Evolutionary conservation across 352 stramenopile species (phyloP).

Genomic region (Pythium phragmiticola): DNA sequence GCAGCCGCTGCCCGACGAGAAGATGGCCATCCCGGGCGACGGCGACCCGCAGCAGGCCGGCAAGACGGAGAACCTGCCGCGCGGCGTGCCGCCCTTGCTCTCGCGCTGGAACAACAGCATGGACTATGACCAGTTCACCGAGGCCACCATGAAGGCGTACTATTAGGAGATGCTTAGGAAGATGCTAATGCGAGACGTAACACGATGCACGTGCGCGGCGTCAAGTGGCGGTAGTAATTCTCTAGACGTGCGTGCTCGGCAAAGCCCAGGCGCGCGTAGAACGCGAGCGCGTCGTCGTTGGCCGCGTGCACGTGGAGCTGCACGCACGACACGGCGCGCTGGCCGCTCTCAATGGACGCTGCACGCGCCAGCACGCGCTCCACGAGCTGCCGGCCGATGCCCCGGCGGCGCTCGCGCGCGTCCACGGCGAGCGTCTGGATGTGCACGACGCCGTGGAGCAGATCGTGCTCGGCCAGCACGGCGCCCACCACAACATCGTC

Average conservation of each 20-base stretch:
- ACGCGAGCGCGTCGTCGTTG: conserved; percentile 60
- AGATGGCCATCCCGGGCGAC: conserved; percentile 64
- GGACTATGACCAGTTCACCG: conserved; percentile 91
- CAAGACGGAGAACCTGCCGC: conserved; percentile 73
- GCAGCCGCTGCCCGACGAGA: conserved; percentile 89
- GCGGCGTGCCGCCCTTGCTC: conserved; percentile 80
- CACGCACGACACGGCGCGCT: conserved; percentile 20
- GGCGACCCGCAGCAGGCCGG: conserved; percentile 44
- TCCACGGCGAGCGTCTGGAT: conserved; percentile 29
- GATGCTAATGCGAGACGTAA: conserved; percentile 7
- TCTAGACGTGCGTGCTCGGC: conserved; percentile 42
- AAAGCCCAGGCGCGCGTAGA: conserved; percentile 60
- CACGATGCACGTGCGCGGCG: conserved; percentile 52
- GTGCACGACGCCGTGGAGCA: conserved; percentile 24
- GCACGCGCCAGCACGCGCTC: conserved; percentile 35
- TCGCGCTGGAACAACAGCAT: conserved; percentile 86
- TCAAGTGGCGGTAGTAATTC: conserved; percentile 63
- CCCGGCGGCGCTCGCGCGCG: conserved; percentile 14
- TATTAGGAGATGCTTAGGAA: conserved; percentile 41
- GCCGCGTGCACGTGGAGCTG: conserved; percentile 60
- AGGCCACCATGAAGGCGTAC: conserved; percentile 91
- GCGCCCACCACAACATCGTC: conserved; percentile 16
- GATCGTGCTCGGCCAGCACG: conserved; percentile 27
- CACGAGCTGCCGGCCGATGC: conserved; percentile 36
- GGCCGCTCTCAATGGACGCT: not conserved